Base-by-base conservation (phyloP, 495 filamentous ascomycete species). In the Alectoria sarmentosa region DNA sequence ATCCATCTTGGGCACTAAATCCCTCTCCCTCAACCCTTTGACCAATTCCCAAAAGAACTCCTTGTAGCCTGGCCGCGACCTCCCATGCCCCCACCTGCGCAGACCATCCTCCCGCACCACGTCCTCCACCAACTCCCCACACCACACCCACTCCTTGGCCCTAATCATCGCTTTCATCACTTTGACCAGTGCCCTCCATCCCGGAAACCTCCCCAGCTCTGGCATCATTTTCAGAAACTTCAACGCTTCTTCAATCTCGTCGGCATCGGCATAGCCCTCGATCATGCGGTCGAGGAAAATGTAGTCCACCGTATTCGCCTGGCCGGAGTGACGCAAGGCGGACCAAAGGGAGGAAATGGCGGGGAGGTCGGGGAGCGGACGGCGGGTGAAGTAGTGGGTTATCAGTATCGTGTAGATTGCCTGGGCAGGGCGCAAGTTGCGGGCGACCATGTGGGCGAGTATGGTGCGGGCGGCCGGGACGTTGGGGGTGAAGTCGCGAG, bases 391-490 rank as follows among this genome's bases (percentile, higher is more conserved):
- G 73, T 86, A 85, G 74, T 87, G 75, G n/a, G 83, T 79, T n/a
- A 87, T 70, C 11, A 92, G 77, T 69, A 85, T 85, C 34, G 88
- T 89, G 78, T 88, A 89, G 69, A 90, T 80, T 61, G 88, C 80
- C 8, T 80, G 68, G 4, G 79, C 80, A 0, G 85, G 78, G 67
- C 79, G 73, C 37, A 88, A 65, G 13, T 78, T 77, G 54, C 76
- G 70, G 6, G 60, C 49, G 66, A 74, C 73, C 76, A 93, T 88
- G 69, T 87, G 81, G 1, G 74, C 74, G 17, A 91, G 76, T 5
- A 92, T 77, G 21, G 74, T 77, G 46, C 81, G 79, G n/a, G 87
- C 83, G 61, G 81, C 81, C 3, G 70, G 44, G 30, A 77, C 68
- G 67, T 85, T 82, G 56, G 36, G 17, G 3, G 46, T 28, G 26